Percentiles rank a stretch among this genome's conserved stretches.
Evolutionary conservation across 257 asterid species (phyloP).

Genomic region (Salvia hispanica): DNA sequence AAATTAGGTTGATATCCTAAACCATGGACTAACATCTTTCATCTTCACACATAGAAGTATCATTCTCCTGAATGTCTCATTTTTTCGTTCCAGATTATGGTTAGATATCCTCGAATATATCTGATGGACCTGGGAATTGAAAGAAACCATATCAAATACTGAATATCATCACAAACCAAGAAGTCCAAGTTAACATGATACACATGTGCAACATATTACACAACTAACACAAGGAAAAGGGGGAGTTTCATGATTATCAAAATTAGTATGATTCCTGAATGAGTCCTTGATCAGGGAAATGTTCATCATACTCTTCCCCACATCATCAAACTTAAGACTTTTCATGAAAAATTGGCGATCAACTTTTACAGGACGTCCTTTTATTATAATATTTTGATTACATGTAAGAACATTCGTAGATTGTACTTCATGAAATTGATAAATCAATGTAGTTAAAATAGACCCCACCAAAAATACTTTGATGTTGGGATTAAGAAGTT

Average conservation of each 20-base stretch:
- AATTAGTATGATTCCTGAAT: conserved; percentile 7
- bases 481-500: background rate
- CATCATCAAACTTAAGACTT: conserved; percentile 5
- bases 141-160: conserved; percentile 27
- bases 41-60: conserved; percentile 63
- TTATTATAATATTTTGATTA: background rate
- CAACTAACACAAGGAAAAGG: background rate
- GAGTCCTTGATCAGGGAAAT: background rate
- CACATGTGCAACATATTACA: conserved; percentile 20
- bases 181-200: conserved; percentile 27
- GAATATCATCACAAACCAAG: conserved; percentile 27
- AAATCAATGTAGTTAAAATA: background rate
- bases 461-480: background rate
- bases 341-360: conserved; percentile 10
- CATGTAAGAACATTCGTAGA: background rate
- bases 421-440: background rate
- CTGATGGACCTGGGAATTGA: conserved; percentile 61
- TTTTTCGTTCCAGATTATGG: conserved; percentile 56
- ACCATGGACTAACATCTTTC: conserved; percentile 69
- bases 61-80: conserved; percentile 73
- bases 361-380: background rate
- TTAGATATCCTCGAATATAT: conserved; percentile 55
- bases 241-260: conserved; percentile 15
- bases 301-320: background rate
- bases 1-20: conserved; percentile 22